Percentiles rank a stretch among this genome's conserved stretches.
These are phyloP conservation scores for Cyanophora paradoxa DNA, from an alignment of 78 protist genomes.

Conservation along the genomic window DNA sequence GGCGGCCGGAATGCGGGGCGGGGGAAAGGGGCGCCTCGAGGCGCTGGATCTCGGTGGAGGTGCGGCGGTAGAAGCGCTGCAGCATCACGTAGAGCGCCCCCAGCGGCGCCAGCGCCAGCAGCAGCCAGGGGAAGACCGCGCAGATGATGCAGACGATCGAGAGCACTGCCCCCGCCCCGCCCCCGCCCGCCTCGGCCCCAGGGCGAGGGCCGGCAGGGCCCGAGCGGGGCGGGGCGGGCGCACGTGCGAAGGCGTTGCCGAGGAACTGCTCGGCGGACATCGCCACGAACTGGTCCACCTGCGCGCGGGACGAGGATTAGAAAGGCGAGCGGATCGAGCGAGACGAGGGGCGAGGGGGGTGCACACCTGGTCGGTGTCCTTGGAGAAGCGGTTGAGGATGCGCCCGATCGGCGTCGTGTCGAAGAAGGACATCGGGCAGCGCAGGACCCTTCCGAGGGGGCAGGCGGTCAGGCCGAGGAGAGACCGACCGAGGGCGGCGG, in stretches of 20 bases:
- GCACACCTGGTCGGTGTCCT: conserved; percentile 17
- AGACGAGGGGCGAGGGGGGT: background rate
- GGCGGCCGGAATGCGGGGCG: too few relatives aligned
- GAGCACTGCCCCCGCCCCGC: too few relatives aligned
- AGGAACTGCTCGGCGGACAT: too few relatives aligned
- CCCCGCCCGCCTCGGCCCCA: too few relatives aligned
- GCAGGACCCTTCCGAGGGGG: conserved; percentile 8
- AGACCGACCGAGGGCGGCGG: too few relatives aligned
- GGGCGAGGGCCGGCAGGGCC: background rate
- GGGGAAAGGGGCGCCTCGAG: conserved; percentile 8
- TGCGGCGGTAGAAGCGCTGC: conserved; percentile 48
- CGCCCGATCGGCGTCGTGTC: conserved; percentile 91
- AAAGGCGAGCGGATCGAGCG: background rate
- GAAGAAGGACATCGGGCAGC: conserved; percentile 63
- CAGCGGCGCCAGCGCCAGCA: conserved; percentile 36
- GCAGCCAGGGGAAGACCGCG: conserved; percentile 29
- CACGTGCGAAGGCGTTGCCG: too few relatives aligned
- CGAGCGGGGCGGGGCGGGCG: too few relatives aligned
- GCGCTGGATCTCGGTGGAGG: conserved; percentile 64
- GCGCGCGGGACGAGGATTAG: too few relatives aligned
- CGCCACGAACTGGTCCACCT: too few relatives aligned
- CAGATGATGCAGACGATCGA: too few relatives aligned
- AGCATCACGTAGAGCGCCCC: conserved; percentile 40
- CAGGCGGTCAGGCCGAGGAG: too few relatives aligned
- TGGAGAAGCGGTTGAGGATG: conserved; percentile 82